These are phyloP conservation scores for Septoria petroselini DNA, from an alignment of 2,329 filamentous ascomycete species.

Conservation along the genomic window DNA sequence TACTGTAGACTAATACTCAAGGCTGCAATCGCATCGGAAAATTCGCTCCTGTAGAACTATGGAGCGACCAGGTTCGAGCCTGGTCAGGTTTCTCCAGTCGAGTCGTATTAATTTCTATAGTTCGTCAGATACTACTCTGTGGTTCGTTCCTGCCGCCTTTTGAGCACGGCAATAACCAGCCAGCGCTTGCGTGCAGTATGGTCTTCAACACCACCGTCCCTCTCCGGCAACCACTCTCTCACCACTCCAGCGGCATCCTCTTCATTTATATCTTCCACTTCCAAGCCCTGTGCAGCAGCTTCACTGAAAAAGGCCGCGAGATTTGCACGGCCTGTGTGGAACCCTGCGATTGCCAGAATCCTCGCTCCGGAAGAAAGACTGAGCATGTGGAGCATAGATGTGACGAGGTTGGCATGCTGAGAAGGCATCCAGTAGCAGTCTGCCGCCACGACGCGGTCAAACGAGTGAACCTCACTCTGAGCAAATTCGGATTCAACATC, in stretches of 20 bases:
- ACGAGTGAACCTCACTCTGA: constrained; percentile 41
- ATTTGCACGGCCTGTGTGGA: constrained; percentile 67
- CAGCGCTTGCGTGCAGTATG: constrained; percentile 64
- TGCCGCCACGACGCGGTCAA: constrained; percentile 64
- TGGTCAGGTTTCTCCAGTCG: neutral
- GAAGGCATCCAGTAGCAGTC: constrained; percentile 75
- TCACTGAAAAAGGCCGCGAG: constrained; percentile 64
- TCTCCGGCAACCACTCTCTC: constrained; percentile 56
- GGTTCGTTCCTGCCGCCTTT: neutral
- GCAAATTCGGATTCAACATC: constrained; percentile 47
- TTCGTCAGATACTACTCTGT: neutral
- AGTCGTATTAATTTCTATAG: neutral
- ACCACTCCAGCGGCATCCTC: constrained; percentile 63
- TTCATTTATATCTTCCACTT: constrained; percentile 65
- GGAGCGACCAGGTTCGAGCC: too few relatives aligned
- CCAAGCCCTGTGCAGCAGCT: constrained; percentile 53
- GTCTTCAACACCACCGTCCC: constrained; percentile 61
- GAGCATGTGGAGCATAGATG: constrained; percentile 60
- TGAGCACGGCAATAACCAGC: constrained; percentile 54
- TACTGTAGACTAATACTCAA: too few relatives aligned
- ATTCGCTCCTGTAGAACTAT: too few relatives aligned
- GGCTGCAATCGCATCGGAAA: too few relatives aligned
- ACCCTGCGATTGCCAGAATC: constrained; percentile 66
- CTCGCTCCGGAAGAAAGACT: constrained; percentile 56
- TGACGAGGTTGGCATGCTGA: constrained; percentile 65